Percentiles rank a stretch among this genome's conserved stretches.
Evolutionary conservation across 768 basidiomycete genomes (phyloP).

Genomic region (Tulasnella sp.): DNA sequence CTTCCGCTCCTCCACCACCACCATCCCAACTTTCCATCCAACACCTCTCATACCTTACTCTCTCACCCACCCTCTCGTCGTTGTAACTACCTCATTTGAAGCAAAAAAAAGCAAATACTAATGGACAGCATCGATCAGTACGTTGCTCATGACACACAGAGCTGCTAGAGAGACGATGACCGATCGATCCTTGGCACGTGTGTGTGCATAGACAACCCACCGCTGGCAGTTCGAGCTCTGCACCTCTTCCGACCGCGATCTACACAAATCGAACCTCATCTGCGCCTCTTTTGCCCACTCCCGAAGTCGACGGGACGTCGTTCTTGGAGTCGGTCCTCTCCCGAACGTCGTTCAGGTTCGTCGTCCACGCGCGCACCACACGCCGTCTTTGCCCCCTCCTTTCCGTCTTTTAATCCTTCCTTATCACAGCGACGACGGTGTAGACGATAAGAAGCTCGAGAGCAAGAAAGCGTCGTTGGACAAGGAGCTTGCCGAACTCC

Average conservation of each 20-base stretch:
- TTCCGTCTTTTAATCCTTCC: not conserved
- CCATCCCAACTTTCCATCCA: not conserved
- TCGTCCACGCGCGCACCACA: not conserved
- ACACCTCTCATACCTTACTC: not conserved
- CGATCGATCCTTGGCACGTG: not conserved
- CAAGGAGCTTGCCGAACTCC: not conserved
- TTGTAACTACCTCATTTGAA: not conserved
- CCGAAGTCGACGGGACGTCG: not conserved
- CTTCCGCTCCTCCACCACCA: no score
- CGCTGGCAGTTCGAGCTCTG: not conserved
- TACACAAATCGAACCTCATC: not conserved
- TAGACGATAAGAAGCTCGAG: not conserved
- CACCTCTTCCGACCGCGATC: not conserved
- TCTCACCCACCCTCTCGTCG: not conserved
- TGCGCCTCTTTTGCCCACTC: not conserved
- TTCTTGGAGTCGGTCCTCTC: not conserved
- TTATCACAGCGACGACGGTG: not conserved
- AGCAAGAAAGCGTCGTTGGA: not conserved
- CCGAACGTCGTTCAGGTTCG: not conserved
- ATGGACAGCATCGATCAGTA: not conserved
- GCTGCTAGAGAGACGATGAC: not conserved
- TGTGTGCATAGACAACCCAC: not conserved
- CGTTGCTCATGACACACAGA: not conserved
- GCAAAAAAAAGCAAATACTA: not conserved
- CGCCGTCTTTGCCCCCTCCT: not conserved